Conservation (phyloP, 257 asterid species). For the Solanum lignicaule region DNA sequence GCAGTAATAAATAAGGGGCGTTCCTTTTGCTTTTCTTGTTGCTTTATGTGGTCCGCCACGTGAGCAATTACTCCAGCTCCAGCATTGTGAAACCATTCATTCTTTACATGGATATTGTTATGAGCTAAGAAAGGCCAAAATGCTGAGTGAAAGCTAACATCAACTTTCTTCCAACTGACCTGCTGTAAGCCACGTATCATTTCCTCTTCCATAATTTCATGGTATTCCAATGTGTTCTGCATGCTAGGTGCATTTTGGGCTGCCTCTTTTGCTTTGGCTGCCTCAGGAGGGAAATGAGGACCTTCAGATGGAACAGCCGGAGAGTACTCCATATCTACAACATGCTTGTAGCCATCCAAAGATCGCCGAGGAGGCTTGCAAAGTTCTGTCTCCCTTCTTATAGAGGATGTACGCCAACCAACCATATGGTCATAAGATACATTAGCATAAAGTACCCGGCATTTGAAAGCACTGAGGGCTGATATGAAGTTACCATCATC, state of each 20-base stretch:
- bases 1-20: slow-evolving; percentile 39
- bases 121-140: slow-evolving; percentile 88
- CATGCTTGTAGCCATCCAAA: slow-evolving; percentile 81
- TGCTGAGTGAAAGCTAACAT: slow-evolving; percentile 77
- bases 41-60: slow-evolving; percentile 71
- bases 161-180: slow-evolving; percentile 78
- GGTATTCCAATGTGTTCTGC: slow-evolving; percentile 52
- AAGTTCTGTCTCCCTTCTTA: slow-evolving; percentile 82
- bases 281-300: slow-evolving; percentile 66
- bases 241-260: slow-evolving; percentile 61
- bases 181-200: slow-evolving; percentile 77
- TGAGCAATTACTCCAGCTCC: slow-evolving; percentile 86
- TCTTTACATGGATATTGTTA: slow-evolving; percentile 81
- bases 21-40: slow-evolving; percentile 40
- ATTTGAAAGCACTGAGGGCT: slow-evolving; percentile 71
- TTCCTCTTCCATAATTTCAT: slow-evolving; percentile 85
- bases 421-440: slow-evolving; percentile 91
- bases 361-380: slow-evolving; percentile 63
- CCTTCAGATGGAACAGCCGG: slow-evolving; percentile 51
- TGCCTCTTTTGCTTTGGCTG: slow-evolving; percentile 80
- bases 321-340: slow-evolving; percentile 66
- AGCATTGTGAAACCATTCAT: slow-evolving; percentile 63
- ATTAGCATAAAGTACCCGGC: slow-evolving; percentile 78
- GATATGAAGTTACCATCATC: slow-evolving; percentile 76
- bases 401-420: slow-evolving; percentile 97